Percentiles rank a stretch among this genome's conserved stretches.
phyloP scores from a whole-genome alignment of 73 alveolate species.

The Uronychia binucleata region DNA sequence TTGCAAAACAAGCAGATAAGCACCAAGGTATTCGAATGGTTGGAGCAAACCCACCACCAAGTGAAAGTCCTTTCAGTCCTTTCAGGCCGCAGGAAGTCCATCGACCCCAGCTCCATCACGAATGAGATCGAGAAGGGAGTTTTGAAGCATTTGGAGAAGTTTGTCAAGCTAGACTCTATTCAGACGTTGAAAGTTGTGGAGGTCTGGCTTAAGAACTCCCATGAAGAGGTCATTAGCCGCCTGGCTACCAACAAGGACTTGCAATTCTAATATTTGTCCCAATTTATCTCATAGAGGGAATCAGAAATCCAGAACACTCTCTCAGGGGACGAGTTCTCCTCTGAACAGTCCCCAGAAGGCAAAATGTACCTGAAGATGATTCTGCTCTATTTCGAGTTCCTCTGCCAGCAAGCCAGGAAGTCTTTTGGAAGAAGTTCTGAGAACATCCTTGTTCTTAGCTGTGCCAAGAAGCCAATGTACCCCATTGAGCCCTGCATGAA shows the following conservation, averaged over 20 bases:
- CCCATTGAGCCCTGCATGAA: slow-evolving; percentile 32
- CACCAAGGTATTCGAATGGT: slow-evolving; percentile 39
- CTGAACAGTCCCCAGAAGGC: slow-evolving; percentile 26
- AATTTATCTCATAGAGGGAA: slow-evolving; percentile 30
- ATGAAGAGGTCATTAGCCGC: slow-evolving; percentile 39
- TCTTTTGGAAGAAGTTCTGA: not conserved
- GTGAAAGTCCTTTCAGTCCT: not conserved
- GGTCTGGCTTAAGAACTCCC: slow-evolving; percentile 51
- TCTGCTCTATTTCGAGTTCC: slow-evolving; percentile 16
- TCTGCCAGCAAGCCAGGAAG: slow-evolving; percentile 20
- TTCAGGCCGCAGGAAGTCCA: not conserved
- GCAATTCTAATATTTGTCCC: slow-evolving; percentile 33
- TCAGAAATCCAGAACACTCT: slow-evolving; percentile 27
- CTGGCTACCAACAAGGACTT: slow-evolving; percentile 30
- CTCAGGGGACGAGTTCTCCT: not conserved
- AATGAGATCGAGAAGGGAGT: slow-evolving; percentile 17
- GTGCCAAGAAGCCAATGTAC: slow-evolving; percentile 28
- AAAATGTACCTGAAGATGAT: slow-evolving; percentile 16
- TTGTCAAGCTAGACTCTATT: slow-evolving; percentile 23
- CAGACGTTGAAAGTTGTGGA: slow-evolving; percentile 42
- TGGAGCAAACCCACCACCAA: slow-evolving; percentile 8
- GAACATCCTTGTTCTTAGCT: slow-evolving; percentile 1
- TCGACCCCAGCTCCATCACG: not conserved
- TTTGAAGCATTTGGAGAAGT: slow-evolving; percentile 26
- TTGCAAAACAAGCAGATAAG: slow-evolving; percentile 10